Percentiles rank a stretch among this genome's conserved stretches.
phyloP scores from a whole-genome alignment of 176 grass and related monocot species.

The Phyllostachys edulis region DNA sequence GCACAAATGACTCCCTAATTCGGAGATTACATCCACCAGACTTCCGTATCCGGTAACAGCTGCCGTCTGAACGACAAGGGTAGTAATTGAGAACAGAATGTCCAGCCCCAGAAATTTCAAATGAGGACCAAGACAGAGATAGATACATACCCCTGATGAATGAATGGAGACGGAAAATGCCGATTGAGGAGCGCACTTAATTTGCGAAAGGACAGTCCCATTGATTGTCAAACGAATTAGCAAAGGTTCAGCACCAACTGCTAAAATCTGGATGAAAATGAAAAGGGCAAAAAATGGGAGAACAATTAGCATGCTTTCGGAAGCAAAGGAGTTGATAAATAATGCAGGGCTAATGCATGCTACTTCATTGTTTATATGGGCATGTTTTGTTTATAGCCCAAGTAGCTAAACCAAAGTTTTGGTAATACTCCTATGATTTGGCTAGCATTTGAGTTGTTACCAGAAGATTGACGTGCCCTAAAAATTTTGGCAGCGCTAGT shows the following conservation, averaged over 20 bases:
- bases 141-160: slow-evolving; percentile 72
- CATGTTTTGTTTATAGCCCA: too few species aligned
- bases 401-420: too few species aligned
- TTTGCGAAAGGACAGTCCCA: slow-evolving; percentile 70
- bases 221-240: slow-evolving; percentile 74
- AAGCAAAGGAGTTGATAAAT: slow-evolving; percentile 16
- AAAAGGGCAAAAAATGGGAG: background rate
- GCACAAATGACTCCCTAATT: slow-evolving; percentile 86
- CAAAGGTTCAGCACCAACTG: slow-evolving; percentile 75
- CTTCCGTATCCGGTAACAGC: slow-evolving; percentile 73
- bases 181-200: slow-evolving; percentile 84
- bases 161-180: slow-evolving; percentile 79
- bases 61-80: slow-evolving; percentile 45
- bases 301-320: slow-evolving; percentile 10
- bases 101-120: background rate
- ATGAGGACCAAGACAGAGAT: background rate
- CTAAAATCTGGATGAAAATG: slow-evolving; percentile 58
- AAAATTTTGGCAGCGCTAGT: too few species aligned
- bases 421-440: too few species aligned
- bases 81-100: background rate
- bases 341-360: too few species aligned
- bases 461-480: too few species aligned
- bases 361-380: background rate
- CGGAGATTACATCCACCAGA: slow-evolving; percentile 84
- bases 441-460: too few species aligned